These are phyloP conservation scores for Linderina pennispora DNA, from an alignment of 192 early-diverging fungal species.

Conservation along the genomic window DNA sequence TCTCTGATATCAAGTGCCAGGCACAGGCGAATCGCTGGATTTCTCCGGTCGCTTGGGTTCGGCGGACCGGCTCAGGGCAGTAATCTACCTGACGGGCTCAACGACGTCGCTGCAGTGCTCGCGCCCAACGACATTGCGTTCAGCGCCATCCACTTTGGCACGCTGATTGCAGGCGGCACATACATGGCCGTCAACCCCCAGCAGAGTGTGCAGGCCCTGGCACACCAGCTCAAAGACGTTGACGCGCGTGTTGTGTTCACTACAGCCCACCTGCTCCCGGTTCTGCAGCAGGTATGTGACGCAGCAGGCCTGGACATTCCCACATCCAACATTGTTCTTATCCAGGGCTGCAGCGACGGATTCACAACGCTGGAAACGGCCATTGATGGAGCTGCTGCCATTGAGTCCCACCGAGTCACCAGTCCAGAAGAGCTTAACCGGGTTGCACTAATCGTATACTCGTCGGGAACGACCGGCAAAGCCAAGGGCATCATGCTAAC, in stretches of 20 bases:
- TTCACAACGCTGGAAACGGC: not conserved
- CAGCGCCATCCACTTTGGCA: conserved; percentile 18
- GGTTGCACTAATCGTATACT: conserved; percentile 23
- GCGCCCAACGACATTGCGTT: conserved; percentile 6
- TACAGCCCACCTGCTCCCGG: conserved; percentile 10
- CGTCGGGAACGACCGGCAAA: conserved; percentile 35
- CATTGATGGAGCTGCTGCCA: not conserved
- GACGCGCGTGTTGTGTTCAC: conserved; percentile 12
- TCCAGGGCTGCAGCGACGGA: not conserved
- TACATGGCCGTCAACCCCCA: conserved; percentile 11
- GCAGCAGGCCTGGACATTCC: not conserved
- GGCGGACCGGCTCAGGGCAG: not conserved
- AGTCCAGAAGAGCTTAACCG: conserved; percentile 1
- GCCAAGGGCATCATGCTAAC: conserved; percentile 35
- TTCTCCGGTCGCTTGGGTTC: conserved; percentile 3
- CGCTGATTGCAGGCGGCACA: conserved; percentile 25
- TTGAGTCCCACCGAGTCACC: not conserved
- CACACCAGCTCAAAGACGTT: conserved; percentile 3
- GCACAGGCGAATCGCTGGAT: conserved; percentile 11
- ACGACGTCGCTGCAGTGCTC: conserved; percentile 6
- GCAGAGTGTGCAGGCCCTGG: not conserved
- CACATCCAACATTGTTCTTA: not conserved
- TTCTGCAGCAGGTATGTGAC: conserved; percentile 1
- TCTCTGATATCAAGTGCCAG: conserved; percentile 15
- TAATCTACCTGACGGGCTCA: not conserved